A percentile compares a stretch with the other conserved stretches of the same genome.
Conservation (phyloP, 441 rosid genomes). For the Sinapis alba region DNA sequence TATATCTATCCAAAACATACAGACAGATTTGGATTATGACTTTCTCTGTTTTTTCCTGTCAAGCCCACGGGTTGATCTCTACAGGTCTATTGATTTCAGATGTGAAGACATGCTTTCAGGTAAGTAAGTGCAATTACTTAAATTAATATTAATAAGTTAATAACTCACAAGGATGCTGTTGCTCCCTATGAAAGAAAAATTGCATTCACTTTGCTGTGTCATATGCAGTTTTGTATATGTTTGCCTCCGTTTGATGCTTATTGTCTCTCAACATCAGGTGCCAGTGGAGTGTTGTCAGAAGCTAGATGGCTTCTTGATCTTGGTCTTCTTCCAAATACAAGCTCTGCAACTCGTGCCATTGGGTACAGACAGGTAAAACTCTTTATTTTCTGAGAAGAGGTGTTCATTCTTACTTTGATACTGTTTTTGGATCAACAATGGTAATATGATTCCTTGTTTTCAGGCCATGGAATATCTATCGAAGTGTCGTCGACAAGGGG, state of each 20-base stretch:
- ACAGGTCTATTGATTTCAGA: conserved; percentile 77
- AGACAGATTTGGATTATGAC: conserved; percentile 74
- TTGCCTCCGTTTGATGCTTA: conserved; percentile 16
- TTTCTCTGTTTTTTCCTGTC: conserved; percentile 89
- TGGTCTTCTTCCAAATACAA: conserved; percentile 84
- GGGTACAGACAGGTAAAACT: conserved; percentile 82
- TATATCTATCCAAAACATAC: conserved; percentile 41
- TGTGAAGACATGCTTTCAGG: conserved; percentile 95
- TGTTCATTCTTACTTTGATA: conserved; percentile 4
- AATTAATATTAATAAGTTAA: background rate
- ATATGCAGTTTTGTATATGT: background rate
- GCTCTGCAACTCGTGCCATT: conserved; percentile 89
- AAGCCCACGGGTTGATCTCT: conserved; percentile 76
- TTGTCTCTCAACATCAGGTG: conserved; percentile 43
- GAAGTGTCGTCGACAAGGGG: conserved; percentile 60
- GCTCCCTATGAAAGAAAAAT: no score
- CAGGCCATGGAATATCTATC: conserved; percentile 92
- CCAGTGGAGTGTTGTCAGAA: conserved; percentile 71
- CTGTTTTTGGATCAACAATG: background rate
- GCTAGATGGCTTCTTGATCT: conserved; percentile 83
- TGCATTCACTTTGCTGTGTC: background rate
- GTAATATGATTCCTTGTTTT: conserved; percentile 27
- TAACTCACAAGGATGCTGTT: background rate
- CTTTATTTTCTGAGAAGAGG: conserved; percentile 9
- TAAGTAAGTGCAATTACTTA: conserved; percentile 23